A percentile compares a stretch with the other conserved stretches of the same genome.
Evolutionary conservation across 371 early-diverging fungal species (phyloP).

Genomic region (Zancudomyces culisetae): DNA sequence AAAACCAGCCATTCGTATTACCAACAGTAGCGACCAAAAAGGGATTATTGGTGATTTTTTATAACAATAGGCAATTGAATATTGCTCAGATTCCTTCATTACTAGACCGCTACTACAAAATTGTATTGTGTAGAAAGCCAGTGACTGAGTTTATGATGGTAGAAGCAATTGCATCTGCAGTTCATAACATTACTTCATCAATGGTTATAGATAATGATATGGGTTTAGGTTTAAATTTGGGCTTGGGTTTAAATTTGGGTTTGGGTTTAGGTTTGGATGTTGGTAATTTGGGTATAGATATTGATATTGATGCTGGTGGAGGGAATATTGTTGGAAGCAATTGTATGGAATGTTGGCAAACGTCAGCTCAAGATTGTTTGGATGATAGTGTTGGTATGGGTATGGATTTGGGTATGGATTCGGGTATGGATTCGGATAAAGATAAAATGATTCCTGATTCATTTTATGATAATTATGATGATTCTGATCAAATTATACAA

Average conservation of each 20-base stretch:
- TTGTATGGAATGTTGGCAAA: background rate
- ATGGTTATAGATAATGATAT: no score
- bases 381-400: background rate
- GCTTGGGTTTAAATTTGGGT: no score
- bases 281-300: no score
- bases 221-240: no score
- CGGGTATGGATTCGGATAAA: background rate
- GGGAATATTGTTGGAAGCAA: background rate
- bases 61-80: slow-evolving; percentile 2
- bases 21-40: background rate
- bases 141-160: background rate
- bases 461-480: no score
- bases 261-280: no score
- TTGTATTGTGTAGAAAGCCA: background rate
- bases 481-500: no score
- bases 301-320: no score
- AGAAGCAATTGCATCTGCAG: background rate
- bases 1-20: background rate
- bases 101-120: background rate
- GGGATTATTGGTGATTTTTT: slow-evolving; percentile 1
- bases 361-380: background rate
- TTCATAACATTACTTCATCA: background rate
- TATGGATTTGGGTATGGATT: background rate
- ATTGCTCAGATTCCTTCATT: background rate
- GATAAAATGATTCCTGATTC: no score